These are phyloP conservation scores for Chaetomium cochliodes DNA, from an alignment of 495 filamentous ascomycete genomes.

Conservation along the genomic window DNA sequence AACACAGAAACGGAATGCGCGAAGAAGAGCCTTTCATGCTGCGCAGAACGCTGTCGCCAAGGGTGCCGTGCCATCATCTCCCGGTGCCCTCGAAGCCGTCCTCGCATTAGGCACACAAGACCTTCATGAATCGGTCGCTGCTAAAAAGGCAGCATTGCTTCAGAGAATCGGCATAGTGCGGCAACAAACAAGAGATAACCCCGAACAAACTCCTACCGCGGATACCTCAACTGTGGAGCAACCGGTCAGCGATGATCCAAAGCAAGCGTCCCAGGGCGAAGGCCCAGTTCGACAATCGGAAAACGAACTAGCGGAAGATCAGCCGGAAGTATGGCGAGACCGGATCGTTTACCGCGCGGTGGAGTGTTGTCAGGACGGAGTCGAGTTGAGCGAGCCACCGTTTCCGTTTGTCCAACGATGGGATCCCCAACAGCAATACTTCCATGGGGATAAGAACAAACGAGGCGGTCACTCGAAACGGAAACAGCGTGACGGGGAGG, in stretches of 20 bases:
- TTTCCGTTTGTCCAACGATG: constrained; percentile 90
- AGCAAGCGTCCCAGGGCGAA: background rate
- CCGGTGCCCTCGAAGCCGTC: background rate
- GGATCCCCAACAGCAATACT: constrained; percentile 68
- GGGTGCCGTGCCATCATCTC: background rate
- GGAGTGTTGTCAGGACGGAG: constrained; percentile 76
- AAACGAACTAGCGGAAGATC: constrained; percentile 30
- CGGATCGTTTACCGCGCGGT: constrained; percentile 72
- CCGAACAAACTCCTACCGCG: too few relatives aligned
- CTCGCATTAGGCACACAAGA: background rate
- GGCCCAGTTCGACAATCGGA: background rate
- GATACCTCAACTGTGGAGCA: background rate
- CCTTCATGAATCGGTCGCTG: constrained; percentile 18
- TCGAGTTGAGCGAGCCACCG: constrained; percentile 72
- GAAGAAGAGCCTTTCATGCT: constrained; percentile 35
- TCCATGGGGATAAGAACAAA: constrained; percentile 35
- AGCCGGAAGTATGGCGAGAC: constrained; percentile 62
- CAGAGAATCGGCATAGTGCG: constrained; percentile 13
- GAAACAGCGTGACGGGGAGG: constrained; percentile 41
- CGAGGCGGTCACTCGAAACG: constrained; percentile 42
- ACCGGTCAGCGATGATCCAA: background rate
- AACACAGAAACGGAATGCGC: constrained; percentile 46
- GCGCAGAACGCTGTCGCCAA: constrained; percentile 27
- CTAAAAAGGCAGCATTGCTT: constrained; percentile 30
- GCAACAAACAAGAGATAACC: too few relatives aligned